phyloP scores from a whole-genome alignment of 208 protist species.

The Spongospora subterranea region DNA sequence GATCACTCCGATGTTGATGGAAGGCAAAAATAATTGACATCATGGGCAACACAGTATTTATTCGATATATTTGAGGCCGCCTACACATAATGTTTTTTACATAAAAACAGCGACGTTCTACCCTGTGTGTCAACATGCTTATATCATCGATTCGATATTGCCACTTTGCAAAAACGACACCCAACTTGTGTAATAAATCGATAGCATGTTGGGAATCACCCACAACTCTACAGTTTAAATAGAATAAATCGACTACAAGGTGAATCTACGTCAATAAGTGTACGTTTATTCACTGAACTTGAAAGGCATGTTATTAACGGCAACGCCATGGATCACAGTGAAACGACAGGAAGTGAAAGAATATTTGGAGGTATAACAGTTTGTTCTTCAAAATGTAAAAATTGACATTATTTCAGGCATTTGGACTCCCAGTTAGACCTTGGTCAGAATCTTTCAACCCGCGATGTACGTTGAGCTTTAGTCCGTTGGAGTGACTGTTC shows the following conservation, averaged over 20 bases:
- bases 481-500: neutral
- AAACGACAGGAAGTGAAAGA: neutral
- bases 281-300: slow-evolving; percentile 50
- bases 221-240: too few species aligned
- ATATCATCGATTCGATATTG: too few species aligned
- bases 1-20: too few species aligned
- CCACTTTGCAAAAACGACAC: too few species aligned
- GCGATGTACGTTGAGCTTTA: slow-evolving; percentile 34
- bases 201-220: too few species aligned
- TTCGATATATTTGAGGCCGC: too few species aligned
- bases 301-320: neutral
- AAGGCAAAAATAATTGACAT: too few species aligned
- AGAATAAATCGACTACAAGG: neutral
- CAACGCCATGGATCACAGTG: neutral
- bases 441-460: neutral
- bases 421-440: neutral
- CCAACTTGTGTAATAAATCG: too few species aligned
- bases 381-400: neutral
- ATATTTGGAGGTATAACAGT: neutral
- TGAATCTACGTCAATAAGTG: neutral
- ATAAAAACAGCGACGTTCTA: too few species aligned
- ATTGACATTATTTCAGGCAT: slow-evolving; percentile 6
- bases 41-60: too few species aligned
- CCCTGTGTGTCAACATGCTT: too few species aligned
- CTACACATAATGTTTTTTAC: too few species aligned